Conservation (phyloP, 306 rosid genomes). For the Gillenia trifoliata region DNA sequence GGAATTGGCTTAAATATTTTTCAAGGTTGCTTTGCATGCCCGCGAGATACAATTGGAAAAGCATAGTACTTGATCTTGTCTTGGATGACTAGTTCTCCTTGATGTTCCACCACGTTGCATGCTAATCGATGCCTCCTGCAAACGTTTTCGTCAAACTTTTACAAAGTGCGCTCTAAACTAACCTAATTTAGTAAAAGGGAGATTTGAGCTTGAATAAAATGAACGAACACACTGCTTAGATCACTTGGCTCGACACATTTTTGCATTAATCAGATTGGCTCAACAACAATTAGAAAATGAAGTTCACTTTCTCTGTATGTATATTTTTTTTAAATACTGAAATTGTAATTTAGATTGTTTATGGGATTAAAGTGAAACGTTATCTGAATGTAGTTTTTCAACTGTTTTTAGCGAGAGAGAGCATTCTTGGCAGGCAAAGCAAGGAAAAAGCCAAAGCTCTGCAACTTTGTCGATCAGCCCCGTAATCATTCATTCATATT, state of each 20-base stretch:
- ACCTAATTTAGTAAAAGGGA: accelerated
- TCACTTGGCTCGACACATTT: too few relatives aligned
- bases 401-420: not conserved
- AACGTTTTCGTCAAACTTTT: not conserved
- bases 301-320: not conserved
- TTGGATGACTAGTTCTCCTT: not conserved
- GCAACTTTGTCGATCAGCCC: not conserved
- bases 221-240: not conserved
- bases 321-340: too few relatives aligned
- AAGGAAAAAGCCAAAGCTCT: not conserved
- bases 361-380: too few relatives aligned
- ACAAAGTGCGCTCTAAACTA: too few relatives aligned
- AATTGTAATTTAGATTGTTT: too few relatives aligned
- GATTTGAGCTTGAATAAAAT: not conserved
- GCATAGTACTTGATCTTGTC: not conserved
- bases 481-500: not conserved
- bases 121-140: not conserved
- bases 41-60: constrained; percentile 12
- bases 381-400: not conserved
- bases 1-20: not conserved
- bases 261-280: not conserved
- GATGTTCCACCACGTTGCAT: not conserved
- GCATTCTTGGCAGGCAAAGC: not conserved
- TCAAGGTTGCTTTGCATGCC: constrained; percentile 36
- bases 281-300: not conserved